Evolutionary conservation across 2,329 filamentous ascomycete genomes (phyloP).

Genomic region (Metarhizium brunneum): DNA sequence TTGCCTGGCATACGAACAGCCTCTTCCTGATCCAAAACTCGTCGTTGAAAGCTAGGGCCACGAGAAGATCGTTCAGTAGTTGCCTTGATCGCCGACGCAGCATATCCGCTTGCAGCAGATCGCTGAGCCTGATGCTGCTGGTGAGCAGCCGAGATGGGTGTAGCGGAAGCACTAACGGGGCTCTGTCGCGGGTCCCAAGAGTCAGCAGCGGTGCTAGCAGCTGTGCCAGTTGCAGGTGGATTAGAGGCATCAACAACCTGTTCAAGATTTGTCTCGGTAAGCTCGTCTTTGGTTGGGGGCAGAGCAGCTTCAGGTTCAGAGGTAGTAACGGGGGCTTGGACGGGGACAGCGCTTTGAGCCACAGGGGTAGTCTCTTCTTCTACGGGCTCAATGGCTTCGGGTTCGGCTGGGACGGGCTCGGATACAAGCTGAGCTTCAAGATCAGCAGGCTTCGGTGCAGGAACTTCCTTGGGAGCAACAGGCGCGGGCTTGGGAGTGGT

Average conservation of each 20-base stretch:
- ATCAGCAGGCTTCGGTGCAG: slow-evolving; percentile 30
- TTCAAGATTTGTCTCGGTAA: slow-evolving; percentile 89
- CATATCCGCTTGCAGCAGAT: slow-evolving; percentile 55
- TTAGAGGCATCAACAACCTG: slow-evolving; percentile 76
- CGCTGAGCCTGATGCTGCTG: slow-evolving; percentile 50
- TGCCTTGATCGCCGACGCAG: slow-evolving; percentile 74
- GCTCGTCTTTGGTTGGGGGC: slow-evolving; percentile 65
- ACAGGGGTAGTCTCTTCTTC: slow-evolving; percentile 26
- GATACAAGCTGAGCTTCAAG: slow-evolving; percentile 26
- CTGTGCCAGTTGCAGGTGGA: slow-evolving; percentile 70
- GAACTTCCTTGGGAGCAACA: slow-evolving; percentile 6
- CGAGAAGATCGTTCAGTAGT: slow-evolving; percentile 54
- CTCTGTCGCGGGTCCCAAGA: slow-evolving; percentile 65
- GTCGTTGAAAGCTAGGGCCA: slow-evolving; percentile 72
- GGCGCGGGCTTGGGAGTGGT: slow-evolving; percentile 45
- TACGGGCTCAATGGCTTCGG: slow-evolving; percentile 24
- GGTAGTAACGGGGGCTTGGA: slow-evolving; percentile 17
- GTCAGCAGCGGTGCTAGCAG: slow-evolving; percentile 80
- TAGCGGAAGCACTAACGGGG: slow-evolving; percentile 51
- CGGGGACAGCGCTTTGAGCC: slow-evolving; percentile 20
- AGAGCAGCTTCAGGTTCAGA: slow-evolving; percentile 46
- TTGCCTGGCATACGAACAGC: slow-evolving; percentile 97
- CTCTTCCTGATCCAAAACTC: slow-evolving; percentile 89
- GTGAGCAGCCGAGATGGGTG: slow-evolving; percentile 55
- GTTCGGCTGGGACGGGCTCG: slow-evolving; percentile 24